Evolutionary conservation across 345 rosid genomes (phyloP), one percentile per base, ranked within the genome.

Genomic region (Citrus trifoliata): DNA sequence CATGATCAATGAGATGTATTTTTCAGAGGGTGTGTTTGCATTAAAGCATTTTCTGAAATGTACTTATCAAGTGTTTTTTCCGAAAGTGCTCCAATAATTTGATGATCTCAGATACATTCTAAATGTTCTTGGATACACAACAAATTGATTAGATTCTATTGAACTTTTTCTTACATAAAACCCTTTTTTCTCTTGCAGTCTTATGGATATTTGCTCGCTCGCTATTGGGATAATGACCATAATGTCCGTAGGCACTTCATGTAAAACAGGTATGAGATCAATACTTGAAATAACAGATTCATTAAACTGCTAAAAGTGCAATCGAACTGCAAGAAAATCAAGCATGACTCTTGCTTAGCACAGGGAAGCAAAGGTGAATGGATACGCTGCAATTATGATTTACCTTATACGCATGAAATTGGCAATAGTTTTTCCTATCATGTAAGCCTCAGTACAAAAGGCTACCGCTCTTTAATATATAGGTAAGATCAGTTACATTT

Each of bases 401-500:
- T 90, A 70, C 60, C 71, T n/a, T 90, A 88, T 28, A 48, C 69
- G 5, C 0, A 0, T 0, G 85, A 88, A 0, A 75, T 87, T 30
- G 14, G 22, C 2, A 82, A 69, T 75, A 86, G 87, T 64, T 48
- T 83, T 14, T 46, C 42, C 37, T 84, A 81, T 75, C 90, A 88
- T 78, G 82, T 69, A 12, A 80, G 79, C 76, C 90, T 90, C 67
- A 77, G 86, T 18, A n/a, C 25, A 4, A 85, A 80, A 71, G 93
- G 89, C 32, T 84, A 78, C 69, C 89, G 89, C 16, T 72, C 85
- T 35, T 80, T 90, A 48, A 76, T 88, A 64, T 90, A 90, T 82
- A 90, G 89, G 93, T 87, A 51, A 33, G 58, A n/a, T 27, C 25
- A 22, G 22, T 24, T 19, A 8, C 14, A n/a, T 58, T 68, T 12